Evolutionary conservation across 805 yeast genomes (phyloP).

Genomic region (Saturnispora ahearnii): DNA sequence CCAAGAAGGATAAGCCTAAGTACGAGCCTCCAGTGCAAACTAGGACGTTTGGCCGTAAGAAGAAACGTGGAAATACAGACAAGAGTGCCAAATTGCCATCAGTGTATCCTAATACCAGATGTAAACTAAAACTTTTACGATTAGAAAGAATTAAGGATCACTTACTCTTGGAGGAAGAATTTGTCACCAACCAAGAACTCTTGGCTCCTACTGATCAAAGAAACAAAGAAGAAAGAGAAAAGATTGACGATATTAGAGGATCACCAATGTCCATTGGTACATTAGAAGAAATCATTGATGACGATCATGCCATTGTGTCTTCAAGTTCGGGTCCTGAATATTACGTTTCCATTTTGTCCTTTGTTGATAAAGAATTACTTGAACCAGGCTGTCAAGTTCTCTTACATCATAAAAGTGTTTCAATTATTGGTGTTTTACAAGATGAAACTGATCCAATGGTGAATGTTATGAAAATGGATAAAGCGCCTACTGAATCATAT

Average conservation of each 20-base stretch:
- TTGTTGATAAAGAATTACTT: constrained; percentile 90
- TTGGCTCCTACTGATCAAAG: constrained; percentile 94
- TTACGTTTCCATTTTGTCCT: constrained; percentile 89
- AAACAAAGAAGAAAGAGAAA: constrained; percentile 92
- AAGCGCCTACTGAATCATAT: constrained; percentile 93
- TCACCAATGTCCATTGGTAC: constrained; percentile 95
- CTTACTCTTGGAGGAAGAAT: constrained; percentile 87
- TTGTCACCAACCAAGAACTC: constrained; percentile 88
- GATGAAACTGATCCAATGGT: constrained; percentile 99
- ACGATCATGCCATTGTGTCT: constrained; percentile 97
- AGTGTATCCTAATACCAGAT: constrained; percentile 87
- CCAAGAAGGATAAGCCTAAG: constrained; percentile 82
- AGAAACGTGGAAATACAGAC: constrained; percentile 78
- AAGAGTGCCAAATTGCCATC: constrained; percentile 65
- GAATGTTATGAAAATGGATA: constrained; percentile 94
- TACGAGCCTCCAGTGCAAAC: constrained; percentile 98
- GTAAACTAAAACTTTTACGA: constrained; percentile 81
- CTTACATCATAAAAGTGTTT: constrained; percentile 89
- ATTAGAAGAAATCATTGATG: constrained; percentile 93
- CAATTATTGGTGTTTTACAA: constrained; percentile 95
- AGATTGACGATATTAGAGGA: constrained; percentile 92
- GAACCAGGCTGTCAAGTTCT: constrained; percentile 97
- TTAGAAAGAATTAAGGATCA: constrained; percentile 97
- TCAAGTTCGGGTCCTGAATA: constrained; percentile 95
- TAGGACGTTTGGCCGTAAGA: constrained; percentile 75